Evolutionary conservation across 2,329 filamentous ascomycete species (phyloP), one percentile per base, ranked within the genome.

Genomic region (Coniochaeta sp.): DNA sequence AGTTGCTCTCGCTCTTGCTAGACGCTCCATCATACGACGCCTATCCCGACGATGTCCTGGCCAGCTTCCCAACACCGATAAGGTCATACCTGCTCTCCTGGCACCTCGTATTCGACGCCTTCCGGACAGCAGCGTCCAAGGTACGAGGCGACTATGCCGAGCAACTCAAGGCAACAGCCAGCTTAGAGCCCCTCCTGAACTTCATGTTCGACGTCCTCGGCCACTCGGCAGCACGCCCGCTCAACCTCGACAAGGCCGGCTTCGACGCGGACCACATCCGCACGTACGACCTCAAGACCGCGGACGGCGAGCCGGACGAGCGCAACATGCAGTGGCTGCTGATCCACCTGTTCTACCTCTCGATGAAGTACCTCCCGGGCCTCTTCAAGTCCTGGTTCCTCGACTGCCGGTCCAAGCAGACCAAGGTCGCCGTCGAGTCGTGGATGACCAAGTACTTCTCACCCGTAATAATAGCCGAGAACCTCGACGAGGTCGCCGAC

Each of bases 361-460:
- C 81, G 6, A 78, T 99, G 32, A 87, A 83, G 61, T 85, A 90
- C 62, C 76, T 88, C 0, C 90, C 91, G 0, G 85, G 84, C 2
- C 75, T 94, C 4, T 90, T 91, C 53, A 91, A 91, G 62, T 70
- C 76, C 1, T 97, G 94, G 90, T 95, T 86, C 72, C 81, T 92
- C 9, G 83, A 87, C 55, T 87, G 89, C 64, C 84, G 84, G 52
- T 91, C 85, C 16, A 85, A 89, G 53, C 86, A 94, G 66, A 95
- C 89, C 14, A 85, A 84, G 27, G 83, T 85, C 22, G 81, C 89
- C 0, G 84, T 96, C 20, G 87, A 94, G 65, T 71, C 75, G 1
- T 99, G 92, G 90, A 95, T 91, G 2, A 81, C 88, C 52, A 91
- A 85, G 71, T 87, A 83, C 66, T 89, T 96, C 64, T 91, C 90